Base-by-base conservation (phyloP, 2,329 filamentous ascomycete genomes). In the Diaporthe citrichinensis region DNA sequence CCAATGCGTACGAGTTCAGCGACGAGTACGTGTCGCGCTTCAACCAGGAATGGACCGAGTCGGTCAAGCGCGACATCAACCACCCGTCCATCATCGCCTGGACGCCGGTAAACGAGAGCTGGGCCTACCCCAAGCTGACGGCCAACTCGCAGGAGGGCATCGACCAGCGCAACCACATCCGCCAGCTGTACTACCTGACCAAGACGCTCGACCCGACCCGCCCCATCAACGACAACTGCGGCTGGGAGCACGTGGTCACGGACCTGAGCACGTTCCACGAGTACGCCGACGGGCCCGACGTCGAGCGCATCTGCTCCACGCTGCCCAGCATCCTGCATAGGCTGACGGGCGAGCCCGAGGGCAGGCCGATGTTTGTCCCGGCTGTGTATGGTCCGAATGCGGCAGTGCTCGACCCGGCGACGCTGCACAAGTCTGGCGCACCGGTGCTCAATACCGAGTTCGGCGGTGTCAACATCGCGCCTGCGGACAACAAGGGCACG, bases 171-270 rank as follows among this genome's bases (percentile, higher is more conserved):
- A 89, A 93, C 79, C 92, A 94, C 78, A 87, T 94, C 65, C 88
- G 91, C 28, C 86, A 88, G 23, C 85, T 94, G 2, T 93, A 93
- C 80, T 91, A 91, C 78, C 81, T 89, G 74, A 94, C 92, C 14
- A 94, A 85, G 79, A 87, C 87, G 0, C 85, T 94, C 2, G 92
- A 94, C 77, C 86, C 90, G 1, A 92, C 89, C 0, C 84, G 92
- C 8, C 91, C 91, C 23, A 87, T 94, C 79, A 94, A 94, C 79
- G 92, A 94, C 81, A 94, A 94, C 82, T 94, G 92, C 78, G 92
- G 92, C 46, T 94, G 92, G 92, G 91, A 94, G 79, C 92, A 93
- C 77, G 91, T 93, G 8, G 79, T 86, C 15, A 92, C 90, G 0
- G 92, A 94, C 78, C 83, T 94, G 2, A 90, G 89, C 34, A 93